Conservation (phyloP, 2,329 filamentous ascomycete species). For the Shiraia sp. region DNA sequence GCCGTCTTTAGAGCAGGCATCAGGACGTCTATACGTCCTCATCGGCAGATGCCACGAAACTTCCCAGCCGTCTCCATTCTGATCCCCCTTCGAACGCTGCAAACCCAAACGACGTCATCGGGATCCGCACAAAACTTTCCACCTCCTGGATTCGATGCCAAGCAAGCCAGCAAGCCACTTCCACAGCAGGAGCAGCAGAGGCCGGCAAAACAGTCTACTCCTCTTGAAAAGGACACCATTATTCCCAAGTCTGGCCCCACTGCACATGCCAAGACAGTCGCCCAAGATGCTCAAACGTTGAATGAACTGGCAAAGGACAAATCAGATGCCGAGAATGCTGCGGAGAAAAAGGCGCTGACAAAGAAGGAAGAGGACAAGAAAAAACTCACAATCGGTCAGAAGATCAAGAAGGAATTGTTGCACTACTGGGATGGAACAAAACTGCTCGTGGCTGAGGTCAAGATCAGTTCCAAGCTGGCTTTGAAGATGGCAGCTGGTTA, state of each 20-base stretch:
- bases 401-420: constrained; percentile 88
- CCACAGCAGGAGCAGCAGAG: constrained; percentile 57
- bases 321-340: constrained; percentile 50
- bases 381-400: constrained; percentile 87
- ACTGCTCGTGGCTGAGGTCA: constrained; percentile 86
- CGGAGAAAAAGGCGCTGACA: constrained; percentile 60
- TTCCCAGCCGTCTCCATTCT: constrained; percentile 62
- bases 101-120: constrained; percentile 61
- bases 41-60: constrained; percentile 52
- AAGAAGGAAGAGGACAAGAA: constrained; percentile 71
- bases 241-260: constrained; percentile 47
- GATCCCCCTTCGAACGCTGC: constrained; percentile 56
- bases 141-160: constrained; percentile 88
- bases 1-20: constrained; percentile 51
- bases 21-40: constrained; percentile 47
- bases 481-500: constrained; percentile 98
- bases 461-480: constrained; percentile 86
- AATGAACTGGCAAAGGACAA: constrained; percentile 68
- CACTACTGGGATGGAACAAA: constrained; percentile 99
- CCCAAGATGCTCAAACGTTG: constrained; percentile 56
- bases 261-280: constrained; percentile 51
- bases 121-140: constrained; percentile 61
- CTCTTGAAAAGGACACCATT: constrained; percentile 36
- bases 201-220: constrained; percentile 24
- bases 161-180: constrained; percentile 84